Evolutionary conservation across 1,284 basidiomycete species (phyloP), one percentile per base, ranked within the genome.

Genomic region (Inonotus hispidus): DNA sequence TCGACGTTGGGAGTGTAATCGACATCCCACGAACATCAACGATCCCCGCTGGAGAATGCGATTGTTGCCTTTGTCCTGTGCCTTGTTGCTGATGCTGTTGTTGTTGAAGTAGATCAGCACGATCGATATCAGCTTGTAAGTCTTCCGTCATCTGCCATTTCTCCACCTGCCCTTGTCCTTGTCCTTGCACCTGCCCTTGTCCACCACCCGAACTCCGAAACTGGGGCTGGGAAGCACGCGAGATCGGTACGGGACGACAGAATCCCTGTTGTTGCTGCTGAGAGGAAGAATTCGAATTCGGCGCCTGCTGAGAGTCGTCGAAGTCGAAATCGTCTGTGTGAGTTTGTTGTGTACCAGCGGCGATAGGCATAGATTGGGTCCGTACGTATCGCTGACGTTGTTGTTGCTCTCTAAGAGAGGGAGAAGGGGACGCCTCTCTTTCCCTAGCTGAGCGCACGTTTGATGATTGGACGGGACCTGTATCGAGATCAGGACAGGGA

Each of bases 371-470:
- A 0, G 85, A 84, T 66, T 84, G 80, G 1, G 83, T 70, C 66
- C 87, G 87, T 29, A 78, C 69, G 19, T 82, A 75, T 46, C 87
- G 78, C 64, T 79, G 78, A 66, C 83, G 77, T 21, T 43, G 41
- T 16, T 43, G 41, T n/a, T 43, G 41, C 64, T 87, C 82, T 56
- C 81, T 80, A 68, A 81, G 77, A 29, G 82, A 78, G 39, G 88
- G 87, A 2, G 88, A 88, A 41, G 83, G 83, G 37, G 88, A 88
- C 66, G 80, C 77, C 68, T 90, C 87, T 60, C 86, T 79, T 21
- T 43, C 41, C 3, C 41, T 16, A 6, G 16, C 41, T 21, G 16
- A n/a, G 11, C 63, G 63, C 45, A 61, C 59, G 54, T 35, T 52
- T 37, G 58, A 14, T 25, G 47, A 23, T 38, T 54, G 53, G 2